phyloP scores from a whole-genome alignment of 257 asterid species.

The Lithospermum erythrorhizon region DNA sequence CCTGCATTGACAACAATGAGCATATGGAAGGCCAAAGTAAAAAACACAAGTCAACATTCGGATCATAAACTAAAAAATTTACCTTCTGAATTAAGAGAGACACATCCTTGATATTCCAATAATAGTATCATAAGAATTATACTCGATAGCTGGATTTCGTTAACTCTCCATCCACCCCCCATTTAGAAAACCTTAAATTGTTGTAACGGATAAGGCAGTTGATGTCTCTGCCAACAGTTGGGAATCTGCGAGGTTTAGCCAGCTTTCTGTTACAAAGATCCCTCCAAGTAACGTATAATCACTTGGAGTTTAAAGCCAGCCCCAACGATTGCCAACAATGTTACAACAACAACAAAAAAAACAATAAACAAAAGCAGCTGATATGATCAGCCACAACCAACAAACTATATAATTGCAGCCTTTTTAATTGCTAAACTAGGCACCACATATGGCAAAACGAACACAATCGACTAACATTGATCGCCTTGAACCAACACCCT shows the following conservation, averaged over 20 bases:
- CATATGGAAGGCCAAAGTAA: neutral
- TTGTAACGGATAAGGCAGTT: slow-evolving; percentile 39
- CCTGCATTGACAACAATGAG: slow-evolving; percentile 28
- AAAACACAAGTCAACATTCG: too few relatives aligned
- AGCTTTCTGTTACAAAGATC: slow-evolving; percentile 26
- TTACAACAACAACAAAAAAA: too few relatives aligned
- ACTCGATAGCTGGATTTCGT: slow-evolving; percentile 32
- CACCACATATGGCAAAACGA: neutral
- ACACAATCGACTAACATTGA: neutral
- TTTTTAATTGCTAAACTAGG: neutral
- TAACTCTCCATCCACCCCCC: slow-evolving; percentile 53
- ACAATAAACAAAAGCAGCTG: too few relatives aligned
- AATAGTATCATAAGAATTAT: slow-evolving; percentile 26
- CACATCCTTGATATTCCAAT: slow-evolving; percentile 29
- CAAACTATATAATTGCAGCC: neutral
- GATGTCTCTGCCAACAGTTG: slow-evolving; percentile 46
- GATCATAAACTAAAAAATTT: slow-evolving; percentile 1
- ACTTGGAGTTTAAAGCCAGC: too few relatives aligned
- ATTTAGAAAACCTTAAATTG: slow-evolving; percentile 31
- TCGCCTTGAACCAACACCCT: slow-evolving; percentile 15
- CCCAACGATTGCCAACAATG: too few relatives aligned
- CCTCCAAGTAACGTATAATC: slow-evolving; percentile 34
- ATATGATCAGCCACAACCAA: too few relatives aligned
- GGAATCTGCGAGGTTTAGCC: slow-evolving; percentile 26
- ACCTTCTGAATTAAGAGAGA: slow-evolving; percentile 71